A percentile compares a stretch with the other conserved stretches of the same genome.
These are phyloP conservation scores for Platismatia glauca DNA, from an alignment of 495 filamentous ascomycete species.

Conservation along the genomic window DNA sequence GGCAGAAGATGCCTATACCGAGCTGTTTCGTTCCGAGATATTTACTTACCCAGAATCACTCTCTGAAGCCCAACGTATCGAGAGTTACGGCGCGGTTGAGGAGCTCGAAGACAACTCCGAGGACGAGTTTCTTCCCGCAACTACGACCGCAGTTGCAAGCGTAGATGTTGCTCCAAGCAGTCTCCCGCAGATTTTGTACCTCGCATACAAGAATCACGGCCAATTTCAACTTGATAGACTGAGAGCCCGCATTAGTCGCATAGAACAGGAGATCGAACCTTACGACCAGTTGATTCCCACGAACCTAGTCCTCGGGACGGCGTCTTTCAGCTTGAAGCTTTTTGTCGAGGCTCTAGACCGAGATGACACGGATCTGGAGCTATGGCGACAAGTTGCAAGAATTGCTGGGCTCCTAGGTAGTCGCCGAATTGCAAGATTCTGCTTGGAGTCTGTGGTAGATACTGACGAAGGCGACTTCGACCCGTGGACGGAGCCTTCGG, in stretches of 20 bases:
- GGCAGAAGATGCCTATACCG: conserved; percentile 73
- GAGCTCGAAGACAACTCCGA: conserved; percentile 34
- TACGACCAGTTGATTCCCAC: neutral
- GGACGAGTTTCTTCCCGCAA: conserved; percentile 34
- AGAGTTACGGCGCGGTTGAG: conserved; percentile 48
- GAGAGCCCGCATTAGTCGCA: conserved; percentile 29
- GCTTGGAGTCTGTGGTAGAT: conserved; percentile 84
- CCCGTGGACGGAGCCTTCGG: conserved; percentile 62
- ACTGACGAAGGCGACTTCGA: conserved; percentile 68
- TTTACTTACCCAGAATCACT: conserved; percentile 81
- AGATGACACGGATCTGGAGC: conserved; percentile 84
- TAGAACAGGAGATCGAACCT: conserved; percentile 12
- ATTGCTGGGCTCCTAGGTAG: conserved; percentile 70
- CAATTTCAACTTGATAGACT: conserved; percentile 77
- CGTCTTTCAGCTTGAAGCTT: conserved; percentile 37
- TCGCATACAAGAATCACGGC: conserved; percentile 91
- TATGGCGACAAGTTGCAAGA: conserved; percentile 83
- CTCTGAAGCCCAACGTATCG: conserved; percentile 63
- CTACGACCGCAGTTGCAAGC: conserved; percentile 36
- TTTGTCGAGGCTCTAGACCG: conserved; percentile 74
- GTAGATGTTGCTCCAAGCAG: conserved; percentile 65
- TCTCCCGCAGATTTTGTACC: conserved; percentile 78
- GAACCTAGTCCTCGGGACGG: neutral
- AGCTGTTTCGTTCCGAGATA: conserved; percentile 83
- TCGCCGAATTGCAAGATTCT: conserved; percentile 68